Base-by-base conservation (phyloP, 2,329 filamentous ascomycete species). In the Pochonia chlamydosporia region DNA sequence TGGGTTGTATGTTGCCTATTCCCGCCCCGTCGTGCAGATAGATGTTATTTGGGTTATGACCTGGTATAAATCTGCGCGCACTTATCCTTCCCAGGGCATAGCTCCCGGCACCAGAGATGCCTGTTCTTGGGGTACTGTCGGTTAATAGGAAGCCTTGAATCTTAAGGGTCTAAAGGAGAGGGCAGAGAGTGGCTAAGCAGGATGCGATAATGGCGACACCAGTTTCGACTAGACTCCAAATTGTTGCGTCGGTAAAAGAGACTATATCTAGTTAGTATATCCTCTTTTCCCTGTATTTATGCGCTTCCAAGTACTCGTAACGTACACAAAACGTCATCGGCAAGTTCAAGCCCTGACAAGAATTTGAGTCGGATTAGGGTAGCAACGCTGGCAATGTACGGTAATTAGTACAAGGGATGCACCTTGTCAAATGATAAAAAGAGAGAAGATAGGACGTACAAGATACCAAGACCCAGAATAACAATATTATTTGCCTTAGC, bases 141-240 rank as follows among this genome's bases (percentile, higher is more conserved):
- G 66, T 69, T 1, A 70, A 66, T 4, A 66, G 64, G 55, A 78
- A 78, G 6, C 74, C 75, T 20, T 54, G 66, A 11, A 78, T 59
- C 50, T 63, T 68, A 62, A 71, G 65, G n/a, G 64, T 62, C 31
- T 74, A 73, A 30, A 80, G 68, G 1, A 80, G 66, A 4, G 76
- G 76, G 3, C 76, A 71, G 26, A 79, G 74, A 5, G 76, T 80
- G 18, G 73, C 74, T 9, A 79, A 63, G 49, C 73, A 76, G 2
- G 76, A 71, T 13, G 76, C 76, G 23, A 74, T 59, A 40, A 79
- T 80, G 49, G 75, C 76, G 20, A 79, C 70, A 5, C 75, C 76
- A 2, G 76, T 75, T 54, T 80, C 76, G 45, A 79, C 64, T n/a
- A 79, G 61, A 9, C 74, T 79, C 76, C 76, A 80, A 5, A 79